Percentiles rank a stretch among this genome's conserved stretches.
These are phyloP conservation scores for Aspergillus egyptiacus DNA, from an alignment of 495 filamentous ascomycete species.

Conservation along the genomic window DNA sequence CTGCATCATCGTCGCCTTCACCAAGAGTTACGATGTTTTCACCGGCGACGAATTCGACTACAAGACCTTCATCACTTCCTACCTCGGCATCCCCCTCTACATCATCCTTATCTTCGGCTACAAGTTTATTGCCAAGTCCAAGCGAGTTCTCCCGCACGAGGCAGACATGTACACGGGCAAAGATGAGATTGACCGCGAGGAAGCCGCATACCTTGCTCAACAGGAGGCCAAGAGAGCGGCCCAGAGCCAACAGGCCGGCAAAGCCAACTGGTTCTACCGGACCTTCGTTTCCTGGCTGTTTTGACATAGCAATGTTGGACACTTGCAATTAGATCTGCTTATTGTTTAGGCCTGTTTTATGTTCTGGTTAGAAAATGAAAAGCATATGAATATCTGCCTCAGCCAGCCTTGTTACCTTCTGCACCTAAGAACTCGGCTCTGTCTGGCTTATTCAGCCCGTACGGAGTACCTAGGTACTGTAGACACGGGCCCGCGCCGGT, in stretches of 20 bases:
- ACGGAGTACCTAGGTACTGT: too few relatives aligned
- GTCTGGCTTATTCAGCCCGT: too few relatives aligned
- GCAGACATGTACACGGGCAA: constrained; percentile 70
- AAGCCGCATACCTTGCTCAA: constrained; percentile 58
- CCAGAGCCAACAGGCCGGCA: constrained; percentile 32
- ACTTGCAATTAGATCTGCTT: not conserved
- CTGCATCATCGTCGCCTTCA: constrained; percentile 64
- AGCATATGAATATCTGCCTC: too few relatives aligned
- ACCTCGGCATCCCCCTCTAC: constrained; percentile 77
- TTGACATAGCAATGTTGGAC: too few relatives aligned
- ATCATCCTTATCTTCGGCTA: constrained; percentile 65
- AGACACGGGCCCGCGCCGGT: too few relatives aligned
- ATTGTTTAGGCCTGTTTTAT: too few relatives aligned
- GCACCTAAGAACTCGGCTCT: too few relatives aligned
- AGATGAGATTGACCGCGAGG: constrained; percentile 66
- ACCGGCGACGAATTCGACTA: constrained; percentile 49
- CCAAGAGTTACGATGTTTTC: constrained; percentile 77
- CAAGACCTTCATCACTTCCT: constrained; percentile 74
- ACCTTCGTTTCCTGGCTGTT: constrained; percentile 64
- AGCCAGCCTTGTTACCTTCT: too few relatives aligned
- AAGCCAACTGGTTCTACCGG: constrained; percentile 52
- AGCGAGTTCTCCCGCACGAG: constrained; percentile 48
- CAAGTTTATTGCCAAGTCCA: constrained; percentile 51
- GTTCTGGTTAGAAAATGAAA: too few relatives aligned
- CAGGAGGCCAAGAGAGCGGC: constrained; percentile 33